Percentiles rank a stretch among this genome's conserved stretches.
phyloP scores from a whole-genome alignment of 441 rosid species.

The Populus hybrid region DNA sequence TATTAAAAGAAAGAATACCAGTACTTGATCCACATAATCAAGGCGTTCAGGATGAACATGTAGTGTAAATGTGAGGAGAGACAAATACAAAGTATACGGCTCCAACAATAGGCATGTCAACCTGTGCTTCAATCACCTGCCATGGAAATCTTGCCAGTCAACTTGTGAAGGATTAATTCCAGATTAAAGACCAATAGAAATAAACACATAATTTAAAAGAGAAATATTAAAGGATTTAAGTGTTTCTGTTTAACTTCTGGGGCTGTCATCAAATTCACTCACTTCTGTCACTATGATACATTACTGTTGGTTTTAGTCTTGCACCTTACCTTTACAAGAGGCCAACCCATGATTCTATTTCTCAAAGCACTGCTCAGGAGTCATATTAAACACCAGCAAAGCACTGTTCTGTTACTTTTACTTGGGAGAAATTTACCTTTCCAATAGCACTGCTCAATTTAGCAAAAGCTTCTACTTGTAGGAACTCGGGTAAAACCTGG shows the following conservation, averaged over 20 bases:
- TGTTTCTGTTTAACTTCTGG: not conserved
- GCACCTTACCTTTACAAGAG: not conserved
- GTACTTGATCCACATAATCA: constrained; percentile 97
- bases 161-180: not conserved
- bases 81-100: constrained; percentile 85
- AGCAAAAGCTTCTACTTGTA: constrained; percentile 97
- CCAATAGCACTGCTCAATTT: constrained; percentile 95
- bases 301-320: not conserved
- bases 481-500: constrained; percentile 71
- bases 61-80: constrained; percentile 93
- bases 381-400: not conserved
- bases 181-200: not conserved
- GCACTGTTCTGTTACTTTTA: not conserved
- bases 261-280: not conserved
- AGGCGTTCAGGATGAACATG: constrained; percentile 96
- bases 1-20: constrained; percentile 50
- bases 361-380: not conserved
- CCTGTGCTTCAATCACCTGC: constrained; percentile 93
- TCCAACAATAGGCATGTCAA: constrained; percentile 90
- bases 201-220: not conserved
- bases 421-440: constrained; percentile 45
- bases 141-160: constrained; percentile 2
- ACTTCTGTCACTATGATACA: not conserved
- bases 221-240: not conserved
- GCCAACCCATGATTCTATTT: not conserved